Conservation (phyloP, 495 filamentous ascomycete species). For the Eremomyces bilateralis region DNA sequence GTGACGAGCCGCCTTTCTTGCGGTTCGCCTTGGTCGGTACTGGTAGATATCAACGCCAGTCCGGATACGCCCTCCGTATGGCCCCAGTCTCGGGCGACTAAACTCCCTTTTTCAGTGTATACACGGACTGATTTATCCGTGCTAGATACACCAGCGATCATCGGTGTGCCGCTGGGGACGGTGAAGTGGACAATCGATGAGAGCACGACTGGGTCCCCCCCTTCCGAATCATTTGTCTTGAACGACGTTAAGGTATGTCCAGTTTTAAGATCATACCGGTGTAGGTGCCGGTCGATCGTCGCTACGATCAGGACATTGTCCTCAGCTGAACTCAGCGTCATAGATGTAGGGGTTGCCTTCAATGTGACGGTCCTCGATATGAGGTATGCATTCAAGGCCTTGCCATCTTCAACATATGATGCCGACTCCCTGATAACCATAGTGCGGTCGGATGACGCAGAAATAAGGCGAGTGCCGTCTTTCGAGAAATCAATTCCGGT, state of each 20-base stretch:
- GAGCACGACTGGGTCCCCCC: slow-evolving; percentile 61
- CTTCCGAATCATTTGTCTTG: slow-evolving; percentile 56
- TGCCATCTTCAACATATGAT: slow-evolving; percentile 37
- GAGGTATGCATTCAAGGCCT: slow-evolving; percentile 53
- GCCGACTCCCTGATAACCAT: slow-evolving; percentile 59
- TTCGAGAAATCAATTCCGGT: slow-evolving; percentile 38
- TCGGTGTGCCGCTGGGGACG: slow-evolving; percentile 19
- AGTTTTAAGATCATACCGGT: slow-evolving; percentile 47
- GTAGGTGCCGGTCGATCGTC: slow-evolving; percentile 60
- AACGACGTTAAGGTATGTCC: slow-evolving; percentile 55
- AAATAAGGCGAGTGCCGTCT: slow-evolving; percentile 49
- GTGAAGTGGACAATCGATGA: slow-evolving; percentile 37
- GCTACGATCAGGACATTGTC: slow-evolving; percentile 45
- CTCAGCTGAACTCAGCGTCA: slow-evolving; percentile 39
- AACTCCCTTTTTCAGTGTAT: slow-evolving; percentile 57
- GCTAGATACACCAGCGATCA: slow-evolving; percentile 67
- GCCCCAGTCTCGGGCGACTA: slow-evolving; percentile 77
- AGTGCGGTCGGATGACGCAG: slow-evolving; percentile 74
- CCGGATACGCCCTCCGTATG: slow-evolving; percentile 84
- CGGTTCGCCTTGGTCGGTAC: slow-evolving; percentile 2
- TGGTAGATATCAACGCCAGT: slow-evolving; percentile 34
- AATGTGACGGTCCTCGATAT: slow-evolving; percentile 52
- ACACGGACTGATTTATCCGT: slow-evolving; percentile 87
- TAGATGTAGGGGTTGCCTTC: slow-evolving; percentile 69
- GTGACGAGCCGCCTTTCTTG: slow-evolving; percentile 14